phyloP scores from a whole-genome alignment of 2,329 filamentous ascomycete species.

The Neobulgaria alba region DNA sequence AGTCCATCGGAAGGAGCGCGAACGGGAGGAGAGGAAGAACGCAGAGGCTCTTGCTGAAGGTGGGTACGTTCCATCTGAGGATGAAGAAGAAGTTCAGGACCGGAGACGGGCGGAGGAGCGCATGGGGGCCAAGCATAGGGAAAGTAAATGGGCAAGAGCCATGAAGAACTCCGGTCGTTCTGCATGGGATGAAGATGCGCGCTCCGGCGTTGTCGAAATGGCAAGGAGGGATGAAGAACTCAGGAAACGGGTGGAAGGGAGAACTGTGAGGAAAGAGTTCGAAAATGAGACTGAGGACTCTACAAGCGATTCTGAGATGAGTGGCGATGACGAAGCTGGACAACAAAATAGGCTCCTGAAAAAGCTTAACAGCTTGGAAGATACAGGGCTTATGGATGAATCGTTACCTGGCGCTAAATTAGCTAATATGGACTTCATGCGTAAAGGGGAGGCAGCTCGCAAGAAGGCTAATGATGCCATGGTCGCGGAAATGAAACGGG shows the following conservation, averaged over 20 bases:
- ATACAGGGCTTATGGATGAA: conserved; percentile 39
- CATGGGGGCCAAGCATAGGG: conserved; percentile 61
- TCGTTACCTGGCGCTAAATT: conserved; percentile 53
- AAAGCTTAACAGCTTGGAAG: conserved; percentile 37
- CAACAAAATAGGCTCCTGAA: conserved; percentile 41
- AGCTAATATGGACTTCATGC: conserved; percentile 89
- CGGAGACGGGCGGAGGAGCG: conserved; percentile 57
- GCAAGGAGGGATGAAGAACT: conserved; percentile 59
- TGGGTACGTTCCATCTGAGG: conserved; percentile 52
- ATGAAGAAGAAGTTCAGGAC: conserved; percentile 55
- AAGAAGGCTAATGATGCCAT: conserved; percentile 76
- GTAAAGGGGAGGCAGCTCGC: conserved; percentile 69
- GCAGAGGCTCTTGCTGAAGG: conserved; percentile 48
- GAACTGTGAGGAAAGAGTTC: conserved; percentile 39
- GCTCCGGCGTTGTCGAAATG: conserved; percentile 54
- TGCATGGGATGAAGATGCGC: conserved; percentile 63
- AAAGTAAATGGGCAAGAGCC: conserved; percentile 65
- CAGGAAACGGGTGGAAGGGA: conserved; percentile 55
- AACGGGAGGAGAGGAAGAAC: conserved; percentile 49
- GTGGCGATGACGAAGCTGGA: conserved; percentile 41
- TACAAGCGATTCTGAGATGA: conserved; percentile 48
- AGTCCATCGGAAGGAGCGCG: conserved; percentile 74
- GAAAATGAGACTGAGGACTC: conserved; percentile 41
- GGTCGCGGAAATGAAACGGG: conserved; percentile 58
- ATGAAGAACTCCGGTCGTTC: conserved; percentile 56